A percentile compares a stretch with the other conserved stretches of the same genome.
Evolutionary conservation across 352 stramenopile genomes (phyloP).

Genomic region (Phytophthora ramorum): DNA sequence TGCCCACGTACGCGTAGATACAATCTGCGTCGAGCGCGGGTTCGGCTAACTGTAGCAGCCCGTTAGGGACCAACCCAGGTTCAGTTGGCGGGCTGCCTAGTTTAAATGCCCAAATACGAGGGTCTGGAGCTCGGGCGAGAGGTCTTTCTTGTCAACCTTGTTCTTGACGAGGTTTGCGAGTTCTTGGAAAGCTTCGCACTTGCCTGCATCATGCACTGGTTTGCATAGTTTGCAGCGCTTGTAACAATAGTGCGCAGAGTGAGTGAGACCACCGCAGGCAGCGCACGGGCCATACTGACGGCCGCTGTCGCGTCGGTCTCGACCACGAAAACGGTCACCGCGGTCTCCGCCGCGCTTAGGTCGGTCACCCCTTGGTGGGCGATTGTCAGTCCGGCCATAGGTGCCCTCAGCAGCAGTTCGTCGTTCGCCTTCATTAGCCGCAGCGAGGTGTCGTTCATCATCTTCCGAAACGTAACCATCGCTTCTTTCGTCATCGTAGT

Average conservation of each 20-base stretch:
- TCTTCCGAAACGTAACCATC: not conserved
- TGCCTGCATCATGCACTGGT: too few relatives aligned
- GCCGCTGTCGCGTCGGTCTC: not conserved
- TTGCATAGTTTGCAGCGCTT: too few relatives aligned
- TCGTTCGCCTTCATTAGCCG: not conserved
- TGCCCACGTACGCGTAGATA: too few relatives aligned
- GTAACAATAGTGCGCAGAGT: conserved; percentile 1
- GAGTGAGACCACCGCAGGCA: not conserved
- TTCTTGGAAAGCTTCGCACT: too few relatives aligned
- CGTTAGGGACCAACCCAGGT: too few relatives aligned
- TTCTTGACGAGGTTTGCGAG: too few relatives aligned
- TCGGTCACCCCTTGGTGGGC: too few relatives aligned
- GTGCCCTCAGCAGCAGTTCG: not conserved
- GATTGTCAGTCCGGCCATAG: too few relatives aligned
- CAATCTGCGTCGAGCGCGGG: too few relatives aligned
- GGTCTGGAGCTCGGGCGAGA: too few relatives aligned
- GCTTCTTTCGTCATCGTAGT: not conserved
- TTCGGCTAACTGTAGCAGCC: too few relatives aligned
- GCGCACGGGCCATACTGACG: not conserved
- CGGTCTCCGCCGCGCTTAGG: not conserved
- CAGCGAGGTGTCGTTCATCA: not conserved
- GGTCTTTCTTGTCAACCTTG: not conserved
- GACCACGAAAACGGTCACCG: not conserved
- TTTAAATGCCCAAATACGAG: not conserved
- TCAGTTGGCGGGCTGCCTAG: conserved; percentile 1